phyloP scores from a whole-genome alignment of 495 filamentous ascomycete species.

The Penicillium salamii region DNA sequence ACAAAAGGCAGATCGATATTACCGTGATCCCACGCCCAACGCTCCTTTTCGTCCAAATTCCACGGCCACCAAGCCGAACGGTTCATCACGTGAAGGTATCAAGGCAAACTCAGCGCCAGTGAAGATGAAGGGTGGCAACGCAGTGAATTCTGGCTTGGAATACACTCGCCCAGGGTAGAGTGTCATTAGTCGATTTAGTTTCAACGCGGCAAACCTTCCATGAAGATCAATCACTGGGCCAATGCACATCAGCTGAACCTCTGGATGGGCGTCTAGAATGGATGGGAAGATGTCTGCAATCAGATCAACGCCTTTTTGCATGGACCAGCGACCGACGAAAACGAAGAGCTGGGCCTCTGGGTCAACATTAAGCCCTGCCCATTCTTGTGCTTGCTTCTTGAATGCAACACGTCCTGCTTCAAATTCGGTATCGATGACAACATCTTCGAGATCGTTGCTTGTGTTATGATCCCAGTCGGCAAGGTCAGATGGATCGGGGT shows the following conservation, averaged over 20 bases:
- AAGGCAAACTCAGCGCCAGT: slow-evolving; percentile 78
- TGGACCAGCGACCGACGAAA: slow-evolving; percentile 75
- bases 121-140: slow-evolving; percentile 73
- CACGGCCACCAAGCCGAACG: slow-evolving; percentile 75
- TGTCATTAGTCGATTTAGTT: slow-evolving; percentile 67
- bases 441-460: slow-evolving; percentile 42
- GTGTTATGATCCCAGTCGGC: slow-evolving; percentile 61
- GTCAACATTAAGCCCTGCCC: slow-evolving; percentile 67
- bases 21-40: slow-evolving; percentile 62
- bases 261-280: slow-evolving; percentile 64
- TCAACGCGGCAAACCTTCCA: slow-evolving; percentile 72
- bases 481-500: slow-evolving; percentile 73
- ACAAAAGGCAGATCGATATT: background rate
- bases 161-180: slow-evolving; percentile 69
- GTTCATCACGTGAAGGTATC: slow-evolving; percentile 76
- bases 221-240: slow-evolving; percentile 77
- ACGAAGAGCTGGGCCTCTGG: slow-evolving; percentile 70
- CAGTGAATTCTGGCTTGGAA: slow-evolving; percentile 77
- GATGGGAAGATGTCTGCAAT: slow-evolving; percentile 76
- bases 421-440: slow-evolving; percentile 53
- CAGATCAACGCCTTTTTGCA: slow-evolving; percentile 77
- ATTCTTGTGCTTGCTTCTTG: slow-evolving; percentile 69
- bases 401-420: slow-evolving; percentile 58
- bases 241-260: slow-evolving; percentile 67
- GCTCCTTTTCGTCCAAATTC: slow-evolving; percentile 79